Base-by-base conservation (phyloP, 2,329 filamentous ascomycete genomes). In the Fusarium abutilonis region DNA sequence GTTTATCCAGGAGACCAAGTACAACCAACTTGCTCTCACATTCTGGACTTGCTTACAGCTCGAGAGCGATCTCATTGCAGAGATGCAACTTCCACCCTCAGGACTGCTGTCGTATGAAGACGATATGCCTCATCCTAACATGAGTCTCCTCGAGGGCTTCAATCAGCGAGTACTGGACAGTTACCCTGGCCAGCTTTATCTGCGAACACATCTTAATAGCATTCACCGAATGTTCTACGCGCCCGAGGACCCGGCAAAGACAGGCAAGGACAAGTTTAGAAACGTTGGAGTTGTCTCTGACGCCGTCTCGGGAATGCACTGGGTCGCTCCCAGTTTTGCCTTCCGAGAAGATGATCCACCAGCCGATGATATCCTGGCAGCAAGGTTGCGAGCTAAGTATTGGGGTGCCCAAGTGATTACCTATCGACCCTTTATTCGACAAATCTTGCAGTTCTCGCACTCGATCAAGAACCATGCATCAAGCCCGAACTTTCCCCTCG, bases 41-140 rank as follows among this genome's bases (percentile, higher is more conserved):
- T 97, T 93, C 70, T 98, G 94, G 94, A 95, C 93, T 8, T 96
- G 92, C 73, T 79, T 97, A 62, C 94, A 98, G 72, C 82, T 98
- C 10, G 94, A 98, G 76, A 97, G 93, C 75, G 94, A 98, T 74
- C 92, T 98, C 41, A 83, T 97, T 42, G 95, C 95, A 4, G 95
- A 99, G 76, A 82, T 98, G 56, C 84, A 80, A 14, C 77, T 86
- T 4, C 84, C 85, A 1, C 85, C 86, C 4, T 88, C 86, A 1
- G 83, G 83, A 2, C 83, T 89, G 49, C 74, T 88, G n/a, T 79
- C 78, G 1, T 88, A 84, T 64, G 86, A 87, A 71, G 81, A 85
- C 17, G 80, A 84, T 44, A 87, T 93, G 76, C 86, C 89, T 9
- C 86, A 87, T 70, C 90, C 90, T 2, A 86, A 87, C 63, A 80